These are phyloP conservation scores for Ganoderma boninense DNA, from an alignment of 1,284 basidiomycete species.

Conservation along the genomic window DNA sequence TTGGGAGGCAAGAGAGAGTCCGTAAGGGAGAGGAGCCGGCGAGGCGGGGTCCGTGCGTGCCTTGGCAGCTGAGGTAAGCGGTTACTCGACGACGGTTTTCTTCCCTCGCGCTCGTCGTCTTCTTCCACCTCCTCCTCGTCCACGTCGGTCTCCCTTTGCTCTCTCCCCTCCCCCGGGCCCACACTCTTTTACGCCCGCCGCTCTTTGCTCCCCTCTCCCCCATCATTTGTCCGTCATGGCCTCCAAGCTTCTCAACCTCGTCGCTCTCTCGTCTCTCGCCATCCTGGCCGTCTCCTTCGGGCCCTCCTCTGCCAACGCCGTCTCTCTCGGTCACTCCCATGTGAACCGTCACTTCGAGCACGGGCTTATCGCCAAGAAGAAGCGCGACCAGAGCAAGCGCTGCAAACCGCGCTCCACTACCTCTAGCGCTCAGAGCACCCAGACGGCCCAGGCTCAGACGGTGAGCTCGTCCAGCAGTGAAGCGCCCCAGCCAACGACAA, in stretches of 20 bases:
- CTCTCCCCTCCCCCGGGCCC: slow-evolving; percentile 36
- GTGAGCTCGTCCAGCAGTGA: slow-evolving; percentile 19
- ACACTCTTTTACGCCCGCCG: slow-evolving; percentile 44
- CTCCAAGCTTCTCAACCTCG: slow-evolving; percentile 61
- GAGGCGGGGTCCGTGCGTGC: slow-evolving; percentile 30
- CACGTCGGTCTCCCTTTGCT: slow-evolving; percentile 33
- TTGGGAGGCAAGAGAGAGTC: neutral
- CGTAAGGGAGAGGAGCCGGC: neutral
- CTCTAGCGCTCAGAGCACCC: neutral
- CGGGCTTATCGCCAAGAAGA: slow-evolving; percentile 54
- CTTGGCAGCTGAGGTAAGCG: slow-evolving; percentile 38
- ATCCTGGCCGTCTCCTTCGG: slow-evolving; percentile 61
- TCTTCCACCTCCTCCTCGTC: slow-evolving; percentile 27
- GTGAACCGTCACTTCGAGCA: slow-evolving; percentile 32
- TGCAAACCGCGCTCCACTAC: slow-evolving; percentile 61
- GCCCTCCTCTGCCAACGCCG: slow-evolving; percentile 56
- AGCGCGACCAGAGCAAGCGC: slow-evolving; percentile 53
- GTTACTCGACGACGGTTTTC: slow-evolving; percentile 29
- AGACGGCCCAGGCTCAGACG: neutral
- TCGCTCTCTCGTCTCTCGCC: slow-evolving; percentile 65
- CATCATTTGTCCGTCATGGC: slow-evolving; percentile 52
- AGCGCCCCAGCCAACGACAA: slow-evolving; percentile 29
- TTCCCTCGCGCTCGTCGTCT: slow-evolving; percentile 28
- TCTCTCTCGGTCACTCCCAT: slow-evolving; percentile 51
- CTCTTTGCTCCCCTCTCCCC: slow-evolving; percentile 33